A percentile compares a stretch with the other conserved stretches of the same genome.
Conservation (phyloP, 805 yeast genomes). For the Starmerella sirachaensis region DNA sequence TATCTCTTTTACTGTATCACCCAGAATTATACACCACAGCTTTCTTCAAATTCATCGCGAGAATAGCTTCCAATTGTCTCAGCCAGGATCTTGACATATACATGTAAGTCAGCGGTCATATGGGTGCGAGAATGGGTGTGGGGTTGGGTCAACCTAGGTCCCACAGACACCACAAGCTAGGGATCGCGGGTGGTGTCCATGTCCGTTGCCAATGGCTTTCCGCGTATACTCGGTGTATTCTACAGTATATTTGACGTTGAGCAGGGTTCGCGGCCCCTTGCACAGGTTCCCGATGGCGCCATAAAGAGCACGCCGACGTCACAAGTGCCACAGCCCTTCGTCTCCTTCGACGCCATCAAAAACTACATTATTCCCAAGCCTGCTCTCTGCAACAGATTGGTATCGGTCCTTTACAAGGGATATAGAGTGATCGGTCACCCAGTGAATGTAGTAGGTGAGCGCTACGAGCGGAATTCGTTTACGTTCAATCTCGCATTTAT, state of each 20-base stretch:
- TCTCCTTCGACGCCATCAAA: constrained; percentile 74
- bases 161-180: no score
- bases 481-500: constrained; percentile 89
- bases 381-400: constrained; percentile 68
- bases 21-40: no score
- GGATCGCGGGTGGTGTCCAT: constrained; percentile 1
- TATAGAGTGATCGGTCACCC: constrained; percentile 80
- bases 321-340: constrained; percentile 29
- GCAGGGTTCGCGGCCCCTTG: constrained; percentile 83
- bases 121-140: no score
- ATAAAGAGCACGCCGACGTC: constrained; percentile 24
- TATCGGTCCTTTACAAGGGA: constrained; percentile 58
- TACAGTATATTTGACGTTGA: constrained; percentile 91
- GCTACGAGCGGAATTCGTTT: constrained; percentile 82
- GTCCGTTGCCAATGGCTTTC: constrained; percentile 34
- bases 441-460: constrained; percentile 59
- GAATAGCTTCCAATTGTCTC: no score
- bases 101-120: no score
- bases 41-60: no score
- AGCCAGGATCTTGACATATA: no score
- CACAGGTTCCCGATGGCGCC: constrained; percentile 78
- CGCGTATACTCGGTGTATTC: constrained; percentile 78
- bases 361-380: constrained; percentile 93
- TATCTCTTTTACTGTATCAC: no score
- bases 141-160: no score